These are phyloP conservation scores for Ophiocordyceps sinensis DNA, from an alignment of 2,329 filamentous ascomycete species.

Conservation along the genomic window DNA sequence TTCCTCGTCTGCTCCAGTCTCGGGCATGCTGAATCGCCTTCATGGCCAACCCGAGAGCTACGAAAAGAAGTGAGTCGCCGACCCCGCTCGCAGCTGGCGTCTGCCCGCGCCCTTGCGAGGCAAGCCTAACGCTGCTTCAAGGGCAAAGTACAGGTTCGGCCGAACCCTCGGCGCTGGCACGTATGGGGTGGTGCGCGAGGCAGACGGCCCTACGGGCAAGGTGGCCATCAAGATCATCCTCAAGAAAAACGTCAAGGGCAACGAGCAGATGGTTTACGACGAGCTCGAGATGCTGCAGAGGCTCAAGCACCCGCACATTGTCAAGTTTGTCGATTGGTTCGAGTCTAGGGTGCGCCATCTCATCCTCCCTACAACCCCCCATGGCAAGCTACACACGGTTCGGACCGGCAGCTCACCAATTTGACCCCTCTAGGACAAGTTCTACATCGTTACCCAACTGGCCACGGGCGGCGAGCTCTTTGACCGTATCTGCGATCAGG, in stretches of 20 bases:
- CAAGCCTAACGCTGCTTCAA: conserved; percentile 18
- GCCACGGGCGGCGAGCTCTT: conserved; percentile 94
- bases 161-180: conserved; percentile 90
- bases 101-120: background rate
- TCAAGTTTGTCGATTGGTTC: conserved; percentile 97
- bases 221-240: conserved; percentile 97
- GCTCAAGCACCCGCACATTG: conserved; percentile 87
- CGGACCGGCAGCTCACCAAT: background rate
- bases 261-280: conserved; percentile 97
- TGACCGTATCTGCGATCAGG: conserved; percentile 94
- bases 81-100: background rate
- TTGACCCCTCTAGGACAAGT: conserved; percentile 62
- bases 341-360: conserved; percentile 65
- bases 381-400: background rate
- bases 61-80: conserved; percentile 75
- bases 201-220: conserved; percentile 68
- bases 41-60: conserved; percentile 96
- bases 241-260: conserved; percentile 98
- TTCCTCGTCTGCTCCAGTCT: conserved; percentile 23
- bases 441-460: conserved; percentile 96
- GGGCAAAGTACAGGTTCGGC: conserved; percentile 81
- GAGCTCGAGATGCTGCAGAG: conserved; percentile 87
- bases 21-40: conserved; percentile 87
- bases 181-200: conserved; percentile 95
- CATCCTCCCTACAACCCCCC: background rate